Evolutionary conservation across 2,329 filamentous ascomycete species (phyloP).

Genomic region (Alternaria triticimaculans): DNA sequence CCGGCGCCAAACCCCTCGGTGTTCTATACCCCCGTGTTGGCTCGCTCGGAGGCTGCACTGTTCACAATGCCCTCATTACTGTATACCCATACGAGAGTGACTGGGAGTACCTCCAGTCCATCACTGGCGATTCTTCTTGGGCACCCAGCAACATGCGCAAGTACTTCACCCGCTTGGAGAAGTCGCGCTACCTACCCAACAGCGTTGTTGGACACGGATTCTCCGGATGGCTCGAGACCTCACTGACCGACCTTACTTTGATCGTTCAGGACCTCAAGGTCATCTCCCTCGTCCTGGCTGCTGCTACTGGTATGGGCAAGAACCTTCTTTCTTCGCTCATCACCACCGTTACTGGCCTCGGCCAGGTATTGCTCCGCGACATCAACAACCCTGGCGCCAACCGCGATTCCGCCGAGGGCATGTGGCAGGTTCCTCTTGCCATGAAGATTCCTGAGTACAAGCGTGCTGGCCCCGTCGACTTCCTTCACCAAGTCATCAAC

Average conservation of each 20-base stretch:
- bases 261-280: constrained; percentile 61
- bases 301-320: constrained; percentile 58
- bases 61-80: constrained; percentile 66
- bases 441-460: constrained; percentile 50
- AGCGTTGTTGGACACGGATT: constrained; percentile 60
- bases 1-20: constrained; percentile 58
- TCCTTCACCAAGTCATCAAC: constrained; percentile 57
- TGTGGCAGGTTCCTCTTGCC: constrained; percentile 65
- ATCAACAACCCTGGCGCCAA: constrained; percentile 55
- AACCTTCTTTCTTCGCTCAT: constrained; percentile 41
- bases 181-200: constrained; percentile 58
- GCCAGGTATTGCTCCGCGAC: constrained; percentile 56
- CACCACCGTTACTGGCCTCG: constrained; percentile 53
- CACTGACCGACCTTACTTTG: constrained; percentile 58
- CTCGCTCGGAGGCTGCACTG: constrained; percentile 63
- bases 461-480: constrained; percentile 62
- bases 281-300: constrained; percentile 58
- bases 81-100: constrained; percentile 65
- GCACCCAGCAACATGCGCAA: constrained; percentile 67
- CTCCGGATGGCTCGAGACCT: constrained; percentile 62
- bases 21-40: constrained; percentile 64
- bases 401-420: constrained; percentile 56
- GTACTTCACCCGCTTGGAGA: constrained; percentile 62
- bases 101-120: constrained; percentile 61
- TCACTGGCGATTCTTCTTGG: constrained; percentile 66